Percentiles rank a stretch among this genome's conserved stretches.
Evolutionary conservation across 2,329 filamentous ascomycete genomes (phyloP).

Genomic region (Nothopassalora personata): DNA sequence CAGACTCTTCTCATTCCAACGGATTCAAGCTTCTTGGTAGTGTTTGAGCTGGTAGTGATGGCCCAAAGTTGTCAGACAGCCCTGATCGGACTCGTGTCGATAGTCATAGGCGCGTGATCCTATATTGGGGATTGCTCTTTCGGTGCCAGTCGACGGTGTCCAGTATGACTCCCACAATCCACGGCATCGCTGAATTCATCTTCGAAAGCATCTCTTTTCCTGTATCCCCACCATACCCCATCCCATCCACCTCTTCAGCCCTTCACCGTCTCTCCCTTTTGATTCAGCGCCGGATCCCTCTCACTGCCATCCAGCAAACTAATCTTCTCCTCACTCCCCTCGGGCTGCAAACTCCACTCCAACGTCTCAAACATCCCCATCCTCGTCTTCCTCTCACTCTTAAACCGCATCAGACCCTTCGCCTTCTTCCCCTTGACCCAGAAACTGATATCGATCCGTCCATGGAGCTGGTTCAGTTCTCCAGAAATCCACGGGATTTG

Average conservation of each 20-base stretch:
- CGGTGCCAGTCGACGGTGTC: no score
- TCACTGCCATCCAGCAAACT: conserved; percentile 55
- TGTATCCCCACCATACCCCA: neutral
- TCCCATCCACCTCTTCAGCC: neutral
- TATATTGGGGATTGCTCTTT: no score
- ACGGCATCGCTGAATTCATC: neutral
- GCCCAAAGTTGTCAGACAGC: no score
- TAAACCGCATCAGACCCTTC: conserved; percentile 72
- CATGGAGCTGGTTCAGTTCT: conserved; percentile 90
- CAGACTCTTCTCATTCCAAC: no score
- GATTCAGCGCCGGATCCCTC: neutral
- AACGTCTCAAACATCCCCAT: conserved; percentile 74
- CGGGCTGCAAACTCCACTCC: conserved; percentile 78
- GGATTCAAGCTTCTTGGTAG: no score
- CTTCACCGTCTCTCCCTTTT: conserved; percentile 1
- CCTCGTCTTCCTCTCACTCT: conserved; percentile 63
- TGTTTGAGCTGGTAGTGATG: no score
- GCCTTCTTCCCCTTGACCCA: conserved; percentile 73
- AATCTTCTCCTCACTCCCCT: conserved; percentile 57
- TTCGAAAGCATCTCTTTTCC: neutral
- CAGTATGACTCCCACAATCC: no score
- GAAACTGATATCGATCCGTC: conserved; percentile 81
- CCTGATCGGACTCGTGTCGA: no score
- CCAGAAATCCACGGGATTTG: conserved; percentile 47
- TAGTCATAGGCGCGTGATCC: no score